These are phyloP conservation scores for Telfairia occidentalis DNA, from an alignment of 331 rosid species.

Conservation along the genomic window DNA sequence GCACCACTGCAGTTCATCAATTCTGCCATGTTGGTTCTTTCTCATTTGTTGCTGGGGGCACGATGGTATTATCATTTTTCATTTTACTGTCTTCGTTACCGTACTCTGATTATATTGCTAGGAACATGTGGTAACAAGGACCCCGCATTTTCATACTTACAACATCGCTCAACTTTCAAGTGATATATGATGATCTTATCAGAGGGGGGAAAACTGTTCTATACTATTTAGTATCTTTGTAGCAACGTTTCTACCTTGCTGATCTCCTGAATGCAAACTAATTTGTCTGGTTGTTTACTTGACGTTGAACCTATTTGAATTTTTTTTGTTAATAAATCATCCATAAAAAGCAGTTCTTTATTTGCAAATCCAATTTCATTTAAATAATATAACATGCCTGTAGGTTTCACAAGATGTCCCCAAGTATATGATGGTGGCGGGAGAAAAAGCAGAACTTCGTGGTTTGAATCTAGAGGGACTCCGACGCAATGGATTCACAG, in stretches of 20 bases:
- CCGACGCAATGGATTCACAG: conserved; percentile 59
- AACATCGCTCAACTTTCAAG: not conserved
- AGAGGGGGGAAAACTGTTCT: not conserved
- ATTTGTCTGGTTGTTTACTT: not conserved
- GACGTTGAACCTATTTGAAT: not conserved
- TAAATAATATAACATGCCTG: conserved; percentile 22
- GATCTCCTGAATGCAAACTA: not conserved
- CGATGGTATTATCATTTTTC: conserved; percentile 57
- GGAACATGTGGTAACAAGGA: not conserved
- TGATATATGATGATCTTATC: not conserved
- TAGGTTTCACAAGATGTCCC: conserved; percentile 87
- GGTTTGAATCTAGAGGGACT: conserved; percentile 87
- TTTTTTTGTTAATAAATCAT: not conserved
- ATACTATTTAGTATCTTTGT: not conserved
- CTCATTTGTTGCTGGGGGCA: conserved; percentile 85
- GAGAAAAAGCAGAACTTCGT: conserved; percentile 79
- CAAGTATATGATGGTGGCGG: conserved; percentile 75
- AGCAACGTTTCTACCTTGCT: not conserved
- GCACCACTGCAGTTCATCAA: conserved; percentile 75
- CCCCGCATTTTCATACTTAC: not conserved
- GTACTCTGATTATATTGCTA: not conserved
- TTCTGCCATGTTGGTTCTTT: conserved; percentile 79
- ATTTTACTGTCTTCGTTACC: not conserved
- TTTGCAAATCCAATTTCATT: conserved; percentile 24
- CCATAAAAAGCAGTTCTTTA: not conserved